Evolutionary conservation across 805 yeast species (phyloP).

Genomic region (Metschnikowia matae): DNA sequence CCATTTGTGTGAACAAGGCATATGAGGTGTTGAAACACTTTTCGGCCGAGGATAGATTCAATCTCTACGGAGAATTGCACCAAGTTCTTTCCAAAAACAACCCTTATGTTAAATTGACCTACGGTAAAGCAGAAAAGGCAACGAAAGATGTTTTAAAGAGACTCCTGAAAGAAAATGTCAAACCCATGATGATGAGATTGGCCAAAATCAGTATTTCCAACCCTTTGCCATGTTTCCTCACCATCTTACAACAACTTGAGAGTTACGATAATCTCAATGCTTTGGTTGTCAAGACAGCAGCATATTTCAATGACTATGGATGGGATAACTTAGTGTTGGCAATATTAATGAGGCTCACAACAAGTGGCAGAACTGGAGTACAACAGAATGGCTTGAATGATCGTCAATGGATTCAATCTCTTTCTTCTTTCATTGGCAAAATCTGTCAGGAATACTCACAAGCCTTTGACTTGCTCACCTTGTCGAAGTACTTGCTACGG

Average conservation of each 20-base stretch:
- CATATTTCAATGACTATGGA: slow-evolving; percentile 67
- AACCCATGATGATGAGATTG: slow-evolving; percentile 65
- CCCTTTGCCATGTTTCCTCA: slow-evolving; percentile 72
- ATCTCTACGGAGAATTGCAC: slow-evolving; percentile 75
- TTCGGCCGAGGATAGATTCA: slow-evolving; percentile 62
- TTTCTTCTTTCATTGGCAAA: slow-evolving; percentile 75
- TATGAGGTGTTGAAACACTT: slow-evolving; percentile 50
- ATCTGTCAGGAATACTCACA: slow-evolving; percentile 51
- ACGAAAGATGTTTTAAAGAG: slow-evolving; percentile 77
- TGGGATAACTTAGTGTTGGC: slow-evolving; percentile 84
- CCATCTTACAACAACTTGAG: slow-evolving; percentile 77
- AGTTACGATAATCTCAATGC: slow-evolving; percentile 82
- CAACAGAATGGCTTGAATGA: slow-evolving; percentile 80
- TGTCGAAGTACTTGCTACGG: slow-evolving; percentile 57
- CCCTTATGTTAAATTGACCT: slow-evolving; percentile 53
- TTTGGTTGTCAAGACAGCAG: slow-evolving; percentile 73
- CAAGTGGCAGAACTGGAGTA: slow-evolving; percentile 56
- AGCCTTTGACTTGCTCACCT: slow-evolving; percentile 56
- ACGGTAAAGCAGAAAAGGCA: slow-evolving; percentile 67
- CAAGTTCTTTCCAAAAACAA: slow-evolving; percentile 53
- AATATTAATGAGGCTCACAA: slow-evolving; percentile 62
- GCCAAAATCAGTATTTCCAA: slow-evolving; percentile 70
- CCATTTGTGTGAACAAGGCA: slow-evolving; percentile 58
- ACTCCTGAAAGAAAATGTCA: slow-evolving; percentile 73
- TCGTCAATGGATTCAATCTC: slow-evolving; percentile 79